Evolutionary conservation across 176 grass and related monocot species (phyloP).

Genomic region (Neostapfia colusana): DNA sequence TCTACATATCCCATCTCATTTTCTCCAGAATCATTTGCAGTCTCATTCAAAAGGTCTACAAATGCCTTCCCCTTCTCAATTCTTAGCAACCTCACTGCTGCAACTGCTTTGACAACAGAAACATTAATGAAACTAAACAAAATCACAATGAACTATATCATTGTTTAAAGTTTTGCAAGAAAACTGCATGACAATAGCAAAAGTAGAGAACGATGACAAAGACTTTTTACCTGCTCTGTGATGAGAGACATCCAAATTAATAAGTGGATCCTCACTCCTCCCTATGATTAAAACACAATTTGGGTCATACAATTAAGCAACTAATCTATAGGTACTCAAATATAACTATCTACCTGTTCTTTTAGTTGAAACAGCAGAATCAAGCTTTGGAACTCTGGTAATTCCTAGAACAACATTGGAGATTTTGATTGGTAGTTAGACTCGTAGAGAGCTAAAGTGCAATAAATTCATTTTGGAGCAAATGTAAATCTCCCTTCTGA

Average conservation of each 20-base stretch:
- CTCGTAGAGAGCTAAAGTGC: background rate
- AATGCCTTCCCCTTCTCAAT: slow-evolving; percentile 83
- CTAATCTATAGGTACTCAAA: slow-evolving; percentile 17
- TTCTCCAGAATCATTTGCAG: slow-evolving; percentile 47
- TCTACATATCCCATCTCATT: slow-evolving; percentile 91
- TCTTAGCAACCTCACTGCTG: slow-evolving; percentile 82
- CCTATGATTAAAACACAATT: slow-evolving; percentile 20
- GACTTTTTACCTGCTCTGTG: slow-evolving; percentile 44
- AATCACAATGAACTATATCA: slow-evolving; percentile 15
- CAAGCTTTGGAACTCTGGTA: slow-evolving; percentile 40
- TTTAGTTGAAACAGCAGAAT: slow-evolving; percentile 50
- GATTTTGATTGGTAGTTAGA: slow-evolving; percentile 12
- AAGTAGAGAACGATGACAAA: slow-evolving; percentile 5
- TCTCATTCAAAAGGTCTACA: slow-evolving; percentile 86
- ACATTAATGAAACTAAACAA: slow-evolving; percentile 21
- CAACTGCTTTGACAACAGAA: slow-evolving; percentile 45
- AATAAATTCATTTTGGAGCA: background rate
- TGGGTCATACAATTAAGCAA: background rate
- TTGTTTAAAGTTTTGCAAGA: background rate
- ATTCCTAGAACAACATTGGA: slow-evolving; percentile 41
- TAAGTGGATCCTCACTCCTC: slow-evolving; percentile 25
- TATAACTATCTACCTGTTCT: slow-evolving; percentile 49
- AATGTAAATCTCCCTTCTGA: background rate
- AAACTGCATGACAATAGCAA: background rate
- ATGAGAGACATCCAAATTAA: slow-evolving; percentile 55